phyloP scores from a whole-genome alignment of 108 stramenopile genomes.

The Skeletonema marinoi region DNA sequence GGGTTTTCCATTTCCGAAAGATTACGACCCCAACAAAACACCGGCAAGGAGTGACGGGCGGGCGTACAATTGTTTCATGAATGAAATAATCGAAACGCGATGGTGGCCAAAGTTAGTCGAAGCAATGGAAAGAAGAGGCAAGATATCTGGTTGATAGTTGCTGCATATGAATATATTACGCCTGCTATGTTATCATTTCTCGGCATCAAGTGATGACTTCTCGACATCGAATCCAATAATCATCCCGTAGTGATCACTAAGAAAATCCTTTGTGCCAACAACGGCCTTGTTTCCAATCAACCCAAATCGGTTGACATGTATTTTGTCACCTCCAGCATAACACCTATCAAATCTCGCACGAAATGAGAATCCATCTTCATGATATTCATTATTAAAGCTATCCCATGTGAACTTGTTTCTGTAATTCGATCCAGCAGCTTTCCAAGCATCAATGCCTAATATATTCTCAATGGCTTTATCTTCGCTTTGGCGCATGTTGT shows the following conservation, averaged over 20 bases:
- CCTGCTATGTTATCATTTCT: too few relatives aligned
- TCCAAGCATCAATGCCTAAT: conserved; percentile 42
- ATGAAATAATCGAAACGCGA: conserved; percentile 72
- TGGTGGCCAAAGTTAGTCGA: conserved; percentile 67
- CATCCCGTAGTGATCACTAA: conserved; percentile 49
- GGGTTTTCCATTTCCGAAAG: conserved; percentile 70
- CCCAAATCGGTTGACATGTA: conserved; percentile 21
- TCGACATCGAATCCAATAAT: conserved; percentile 23
- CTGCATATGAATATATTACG: too few relatives aligned
- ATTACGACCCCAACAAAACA: conserved; percentile 16
- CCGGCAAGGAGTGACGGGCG: conserved; percentile 41
- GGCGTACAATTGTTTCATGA: conserved; percentile 83
- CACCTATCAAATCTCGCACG: conserved; percentile 40
- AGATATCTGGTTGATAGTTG: neutral
- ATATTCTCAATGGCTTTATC: conserved; percentile 17
- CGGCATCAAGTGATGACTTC: neutral
- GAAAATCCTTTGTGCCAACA: conserved; percentile 11
- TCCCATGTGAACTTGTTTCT: conserved; percentile 36
- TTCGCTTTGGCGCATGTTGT: conserved; percentile 40
- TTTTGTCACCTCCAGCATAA: conserved; percentile 21
- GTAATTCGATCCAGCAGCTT: conserved; percentile 9
- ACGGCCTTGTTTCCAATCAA: conserved; percentile 27
- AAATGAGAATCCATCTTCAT: conserved; percentile 34
- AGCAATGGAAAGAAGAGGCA: conserved; percentile 19
- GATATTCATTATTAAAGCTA: conserved; percentile 31